phyloP scores from a whole-genome alignment of 1,284 basidiomycete genomes.

The Leucoagaricus sp. region DNA sequence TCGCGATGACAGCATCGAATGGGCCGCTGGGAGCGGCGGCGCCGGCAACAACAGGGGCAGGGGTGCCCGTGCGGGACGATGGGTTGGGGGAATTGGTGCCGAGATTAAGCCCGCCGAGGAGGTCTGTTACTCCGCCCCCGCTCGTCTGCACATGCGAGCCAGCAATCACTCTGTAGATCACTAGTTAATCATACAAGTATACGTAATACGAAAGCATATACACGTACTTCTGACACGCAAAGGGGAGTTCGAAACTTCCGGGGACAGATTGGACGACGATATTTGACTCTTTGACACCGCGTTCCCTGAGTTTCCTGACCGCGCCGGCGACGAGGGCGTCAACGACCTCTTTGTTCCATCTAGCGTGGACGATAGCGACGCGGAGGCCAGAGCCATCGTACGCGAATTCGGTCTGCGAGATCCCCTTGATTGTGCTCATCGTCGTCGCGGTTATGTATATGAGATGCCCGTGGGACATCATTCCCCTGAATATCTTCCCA shows the following conservation, averaged over 20 bases:
- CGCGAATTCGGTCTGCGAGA: conserved; percentile 56
- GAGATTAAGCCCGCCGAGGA: conserved; percentile 74
- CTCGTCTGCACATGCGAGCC: conserved; percentile 81
- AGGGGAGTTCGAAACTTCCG: conserved; percentile 91
- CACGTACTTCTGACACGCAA: conserved; percentile 78
- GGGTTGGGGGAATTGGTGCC: conserved; percentile 37
- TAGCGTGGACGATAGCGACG: conserved; percentile 88
- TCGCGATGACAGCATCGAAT: conserved; percentile 94
- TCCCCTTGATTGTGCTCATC: conserved; percentile 78
- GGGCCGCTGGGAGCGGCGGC: conserved; percentile 64
- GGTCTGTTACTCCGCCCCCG: conserved; percentile 66
- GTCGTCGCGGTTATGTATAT: conserved; percentile 12
- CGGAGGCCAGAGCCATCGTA: conserved; percentile 82
- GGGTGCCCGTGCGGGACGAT: conserved; percentile 50
- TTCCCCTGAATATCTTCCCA: conserved; percentile 24
- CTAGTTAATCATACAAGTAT: not conserved
- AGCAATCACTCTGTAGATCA: conserved; percentile 67
- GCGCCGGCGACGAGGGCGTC: conserved; percentile 82
- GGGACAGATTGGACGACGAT: conserved; percentile 93
- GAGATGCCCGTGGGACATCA: conserved; percentile 32
- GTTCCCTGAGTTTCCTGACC: conserved; percentile 74
- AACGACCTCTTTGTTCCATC: conserved; percentile 91
- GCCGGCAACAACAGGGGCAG: conserved; percentile 38
- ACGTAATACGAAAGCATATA: not conserved
- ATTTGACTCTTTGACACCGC: conserved; percentile 88